Evolutionary conservation across 257 asterid species (phyloP), one percentile per base, ranked within the genome.

Genomic region (Solanum medicagineum): DNA sequence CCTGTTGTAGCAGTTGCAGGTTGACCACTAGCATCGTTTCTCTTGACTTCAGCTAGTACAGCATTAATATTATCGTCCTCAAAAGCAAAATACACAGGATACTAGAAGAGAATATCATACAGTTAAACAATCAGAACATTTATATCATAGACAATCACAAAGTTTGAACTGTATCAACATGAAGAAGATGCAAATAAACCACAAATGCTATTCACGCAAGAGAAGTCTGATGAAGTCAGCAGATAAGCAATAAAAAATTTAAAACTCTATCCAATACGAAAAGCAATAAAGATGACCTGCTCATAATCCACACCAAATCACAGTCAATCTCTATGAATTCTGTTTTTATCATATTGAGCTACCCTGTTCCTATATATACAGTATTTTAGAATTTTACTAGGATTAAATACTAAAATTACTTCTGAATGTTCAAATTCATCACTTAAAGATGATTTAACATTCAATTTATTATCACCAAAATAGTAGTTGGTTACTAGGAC

Each of bases 1-100:
- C 99, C 99, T 81, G 99, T 96, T 49, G 98, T 93, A 54, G 99
- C 98, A 87, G 99, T 94, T 19, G 98, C 99, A 62, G 93, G 95
- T 88, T 94, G 98, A 88, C 99, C 99, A 85, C 88, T 86, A 45
- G 96, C 98, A 88, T 96, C 99, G 84, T 89, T 94, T 92, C 90
- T 93, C 93, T 91, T 94, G 87, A 96, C 91, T 88, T 94, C 98
- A 88, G 91, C 91, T 87, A 96, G 94, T 87, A 93, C 95, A 85
- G 94, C 85, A 89, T 91, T 91, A 71, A 96, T 91, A 85, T 90
- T 80, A 54, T 91, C 94, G 80, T 91, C 92, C 92, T 96, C 99
- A 89, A 96, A 96, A 59, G 98, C 93, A 87, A 96, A 96, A 92
- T 96, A 96, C 68, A 96, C 98, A 36, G 99, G 99, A 91, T 93